These are phyloP conservation scores for Musa troglodytarum DNA, from an alignment of 176 grass and related monocot genomes.

Conservation along the genomic window DNA sequence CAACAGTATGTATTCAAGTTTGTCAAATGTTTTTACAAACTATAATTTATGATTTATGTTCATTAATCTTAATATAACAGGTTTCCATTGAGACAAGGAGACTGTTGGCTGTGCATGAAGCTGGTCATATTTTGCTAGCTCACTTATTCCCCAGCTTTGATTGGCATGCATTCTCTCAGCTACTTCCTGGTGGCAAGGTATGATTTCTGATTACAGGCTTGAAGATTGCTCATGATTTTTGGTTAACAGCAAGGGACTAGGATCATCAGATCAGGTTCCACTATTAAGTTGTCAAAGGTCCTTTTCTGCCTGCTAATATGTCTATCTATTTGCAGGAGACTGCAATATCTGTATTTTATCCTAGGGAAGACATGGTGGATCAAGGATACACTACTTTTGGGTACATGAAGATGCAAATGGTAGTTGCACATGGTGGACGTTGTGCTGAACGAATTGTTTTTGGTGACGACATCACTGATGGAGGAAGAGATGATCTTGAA, in stretches of 20 bases:
- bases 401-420: constrained; percentile 41
- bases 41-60: background rate
- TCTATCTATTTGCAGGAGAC: constrained; percentile 22
- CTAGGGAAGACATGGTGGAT: constrained; percentile 32
- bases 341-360: constrained; percentile 35
- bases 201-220: background rate
- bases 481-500: constrained; percentile 35
- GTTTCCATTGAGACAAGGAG: constrained; percentile 24
- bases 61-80: constrained; percentile 1
- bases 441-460: constrained; percentile 33
- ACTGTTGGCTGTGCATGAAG: constrained; percentile 32
- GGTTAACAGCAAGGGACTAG: background rate
- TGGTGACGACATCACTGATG: constrained; percentile 32
- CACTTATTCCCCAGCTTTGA: constrained; percentile 35
- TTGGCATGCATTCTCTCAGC: constrained; percentile 40
- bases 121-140: constrained; percentile 37
- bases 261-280: background rate
- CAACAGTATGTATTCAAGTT: constrained; percentile 18
- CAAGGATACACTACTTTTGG: constrained; percentile 28
- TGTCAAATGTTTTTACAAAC: background rate
- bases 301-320: background rate
- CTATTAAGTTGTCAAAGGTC: background rate
- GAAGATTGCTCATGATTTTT: background rate
- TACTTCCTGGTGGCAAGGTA: constrained; percentile 39
- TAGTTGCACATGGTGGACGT: constrained; percentile 31